Evolutionary conservation across 75 land plant genomes (phyloP).

Genomic region (Pinus albicaulis): DNA sequence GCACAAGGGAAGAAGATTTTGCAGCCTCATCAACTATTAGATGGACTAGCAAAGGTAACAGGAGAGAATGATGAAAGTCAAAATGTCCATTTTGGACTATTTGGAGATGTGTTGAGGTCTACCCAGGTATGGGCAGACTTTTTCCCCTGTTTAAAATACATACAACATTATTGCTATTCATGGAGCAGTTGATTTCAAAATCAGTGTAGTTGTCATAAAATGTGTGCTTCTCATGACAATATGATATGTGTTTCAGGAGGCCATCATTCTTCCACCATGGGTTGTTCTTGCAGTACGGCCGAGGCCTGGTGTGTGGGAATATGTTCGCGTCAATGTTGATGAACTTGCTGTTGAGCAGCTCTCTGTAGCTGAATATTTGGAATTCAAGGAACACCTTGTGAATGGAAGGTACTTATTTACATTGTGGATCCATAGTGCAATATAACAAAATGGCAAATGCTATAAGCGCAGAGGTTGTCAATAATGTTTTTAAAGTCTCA

Average conservation of each 20-base stretch:
- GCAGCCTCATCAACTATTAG: conserved; percentile 53
- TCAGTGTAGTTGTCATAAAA: not conserved
- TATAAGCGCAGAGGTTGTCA: too few relatives aligned
- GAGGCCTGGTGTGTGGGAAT: conserved; percentile 86
- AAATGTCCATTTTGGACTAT: conserved; percentile 35
- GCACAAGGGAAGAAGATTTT: conserved; percentile 45
- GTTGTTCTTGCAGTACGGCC: conserved; percentile 83
- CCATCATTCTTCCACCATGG: conserved; percentile 76
- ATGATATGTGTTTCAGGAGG: conserved; percentile 53
- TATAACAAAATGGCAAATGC: too few relatives aligned
- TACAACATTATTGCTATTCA: not conserved
- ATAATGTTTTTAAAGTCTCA: too few relatives aligned
- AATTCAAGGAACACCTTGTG: conserved; percentile 68
- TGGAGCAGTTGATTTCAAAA: not conserved
- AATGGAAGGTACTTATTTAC: conserved; percentile 60
- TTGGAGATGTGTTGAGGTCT: conserved; percentile 35
- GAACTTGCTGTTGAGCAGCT: conserved; percentile 65
- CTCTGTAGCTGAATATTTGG: conserved; percentile 63
- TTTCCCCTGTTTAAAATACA: too few relatives aligned
- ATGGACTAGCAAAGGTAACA: conserved; percentile 26
- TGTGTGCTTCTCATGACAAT: not conserved
- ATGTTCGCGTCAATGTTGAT: conserved; percentile 69
- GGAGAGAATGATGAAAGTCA: conserved; percentile 10
- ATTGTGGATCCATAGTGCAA: too few relatives aligned
- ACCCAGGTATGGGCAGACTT: conserved; percentile 44